Evolutionary conservation across 441 rosid species (phyloP).

Genomic region (Breynia disticha): DNA sequence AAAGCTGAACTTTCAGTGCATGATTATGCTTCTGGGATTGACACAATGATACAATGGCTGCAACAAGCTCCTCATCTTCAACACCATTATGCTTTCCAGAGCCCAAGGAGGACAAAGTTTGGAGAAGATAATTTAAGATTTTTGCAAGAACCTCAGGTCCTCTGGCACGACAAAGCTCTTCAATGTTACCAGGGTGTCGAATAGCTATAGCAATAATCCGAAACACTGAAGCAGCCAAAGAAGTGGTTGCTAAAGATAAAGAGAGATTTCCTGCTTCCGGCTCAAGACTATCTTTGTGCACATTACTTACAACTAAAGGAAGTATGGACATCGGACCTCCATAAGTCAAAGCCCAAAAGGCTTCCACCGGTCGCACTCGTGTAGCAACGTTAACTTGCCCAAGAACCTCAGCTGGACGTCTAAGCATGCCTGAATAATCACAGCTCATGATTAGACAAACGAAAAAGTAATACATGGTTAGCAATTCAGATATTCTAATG

Average conservation of each 20-base stretch:
- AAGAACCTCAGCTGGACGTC: constrained; percentile 98
- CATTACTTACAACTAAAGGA: constrained; percentile 73
- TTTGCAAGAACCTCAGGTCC: constrained; percentile 95
- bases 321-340: constrained; percentile 98
- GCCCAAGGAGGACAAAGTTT: constrained; percentile 63
- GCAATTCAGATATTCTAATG: too few species aligned
- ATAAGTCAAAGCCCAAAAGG: constrained; percentile 93
- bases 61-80: constrained; percentile 95
- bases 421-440: constrained; percentile 50
- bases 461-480: too few species aligned
- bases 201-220: constrained; percentile 77
- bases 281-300: constrained; percentile 67
- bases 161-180: constrained; percentile 64
- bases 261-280: constrained; percentile 56
- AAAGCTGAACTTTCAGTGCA: constrained; percentile 92
- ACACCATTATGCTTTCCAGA: constrained; percentile 55
- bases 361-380: constrained; percentile 81
- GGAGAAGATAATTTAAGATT: constrained; percentile 80
- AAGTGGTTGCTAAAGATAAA: constrained; percentile 50
- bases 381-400: constrained; percentile 98
- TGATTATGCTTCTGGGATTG: constrained; percentile 84
- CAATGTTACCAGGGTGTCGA: constrained; percentile 86
- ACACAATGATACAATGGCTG: constrained; percentile 84
- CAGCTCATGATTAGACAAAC: constrained; percentile 5
- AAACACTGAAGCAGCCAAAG: constrained; percentile 90